Evolutionary conservation across 257 asterid genomes (phyloP).

Genomic region (Thymus quinquecostatus): DNA sequence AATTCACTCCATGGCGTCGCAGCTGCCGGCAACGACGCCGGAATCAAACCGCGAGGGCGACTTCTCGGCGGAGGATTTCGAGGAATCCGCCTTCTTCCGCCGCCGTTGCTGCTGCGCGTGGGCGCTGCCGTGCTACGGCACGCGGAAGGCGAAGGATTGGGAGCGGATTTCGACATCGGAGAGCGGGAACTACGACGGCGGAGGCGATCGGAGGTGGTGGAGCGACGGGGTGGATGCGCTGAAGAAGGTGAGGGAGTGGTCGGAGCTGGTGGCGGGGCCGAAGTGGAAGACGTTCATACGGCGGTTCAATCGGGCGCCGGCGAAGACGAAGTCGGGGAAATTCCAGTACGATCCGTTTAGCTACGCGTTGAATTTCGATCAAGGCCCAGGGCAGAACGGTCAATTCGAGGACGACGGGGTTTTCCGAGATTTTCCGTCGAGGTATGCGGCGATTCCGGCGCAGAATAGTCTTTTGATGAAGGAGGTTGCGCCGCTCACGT

Average conservation of each 20-base stretch:
- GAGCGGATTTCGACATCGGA: slow-evolving; percentile 58
- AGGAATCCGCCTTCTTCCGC: slow-evolving; percentile 43
- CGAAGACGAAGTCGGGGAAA: slow-evolving; percentile 50
- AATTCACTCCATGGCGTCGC: slow-evolving; percentile 37
- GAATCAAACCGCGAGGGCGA: slow-evolving; percentile 35
- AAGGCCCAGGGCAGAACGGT: slow-evolving; percentile 50
- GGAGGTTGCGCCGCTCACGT: slow-evolving; percentile 37
- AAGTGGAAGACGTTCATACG: slow-evolving; percentile 94
- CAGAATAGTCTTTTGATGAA: slow-evolving; percentile 38
- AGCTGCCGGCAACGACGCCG: slow-evolving; percentile 29
- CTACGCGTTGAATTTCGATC: slow-evolving; percentile 84
- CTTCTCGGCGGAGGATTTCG: slow-evolving; percentile 38
- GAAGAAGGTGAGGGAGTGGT: slow-evolving; percentile 73
- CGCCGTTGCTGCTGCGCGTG: slow-evolving; percentile 66
- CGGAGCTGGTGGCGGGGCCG: slow-evolving; percentile 91
- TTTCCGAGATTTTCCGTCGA: slow-evolving; percentile 64
- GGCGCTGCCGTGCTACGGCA: slow-evolving; percentile 52
- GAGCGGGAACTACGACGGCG: slow-evolving; percentile 41
- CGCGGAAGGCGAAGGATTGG: slow-evolving; percentile 51
- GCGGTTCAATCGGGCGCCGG: slow-evolving; percentile 52
- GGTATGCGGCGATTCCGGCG: slow-evolving; percentile 60
- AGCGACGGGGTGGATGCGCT: slow-evolving; percentile 43
- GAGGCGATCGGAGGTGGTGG: slow-evolving; percentile 42
- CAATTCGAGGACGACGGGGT: slow-evolving; percentile 55
- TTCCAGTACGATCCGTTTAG: slow-evolving; percentile 80